Conservation (phyloP, 2,329 filamentous ascomycete species). For the Orbilia oligospora region DNA sequence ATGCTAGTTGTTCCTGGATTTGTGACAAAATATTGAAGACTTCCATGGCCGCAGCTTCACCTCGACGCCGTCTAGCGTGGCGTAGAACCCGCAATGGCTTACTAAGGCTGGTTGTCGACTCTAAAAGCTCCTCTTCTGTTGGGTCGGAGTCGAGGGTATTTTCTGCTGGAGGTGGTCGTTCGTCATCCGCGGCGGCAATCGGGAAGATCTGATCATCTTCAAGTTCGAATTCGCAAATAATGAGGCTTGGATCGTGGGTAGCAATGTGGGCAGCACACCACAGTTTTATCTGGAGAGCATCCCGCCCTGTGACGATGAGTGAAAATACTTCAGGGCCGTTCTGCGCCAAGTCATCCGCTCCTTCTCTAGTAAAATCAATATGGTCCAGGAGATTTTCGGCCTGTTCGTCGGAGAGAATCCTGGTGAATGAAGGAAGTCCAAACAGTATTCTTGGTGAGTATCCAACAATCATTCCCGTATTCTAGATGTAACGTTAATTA, state of each 20-base stretch:
- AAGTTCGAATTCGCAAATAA: conserved; percentile 90
- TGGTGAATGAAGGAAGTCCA: conserved; percentile 80
- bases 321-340: conserved; percentile 91
- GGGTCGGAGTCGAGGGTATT: conserved; percentile 82
- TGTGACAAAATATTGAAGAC: conserved; percentile 94
- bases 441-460: conserved; percentile 84
- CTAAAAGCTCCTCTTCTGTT: conserved; percentile 79
- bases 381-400: conserved; percentile 87
- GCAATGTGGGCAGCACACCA: conserved; percentile 90
- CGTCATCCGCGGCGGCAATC: conserved; percentile 74
- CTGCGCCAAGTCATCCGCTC: conserved; percentile 79
- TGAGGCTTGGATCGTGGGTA: conserved; percentile 73
- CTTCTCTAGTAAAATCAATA: conserved; percentile 87
- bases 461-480: conserved; percentile 80
- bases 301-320: conserved; percentile 73
- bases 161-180: conserved; percentile 75
- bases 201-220: conserved; percentile 82
- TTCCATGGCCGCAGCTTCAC: conserved; percentile 87
- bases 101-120: conserved; percentile 82
- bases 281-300: conserved; percentile 72
- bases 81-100: conserved; percentile 82
- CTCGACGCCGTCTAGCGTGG: conserved; percentile 80
- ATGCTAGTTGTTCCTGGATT: conserved; percentile 86
- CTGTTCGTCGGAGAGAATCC: conserved; percentile 86
- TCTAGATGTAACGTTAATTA: conserved; percentile 73